A percentile compares a stretch with the other conserved stretches of the same genome.
phyloP scores from a whole-genome alignment of 441 rosid genomes.

The Bocquillonia castaneifolia region DNA sequence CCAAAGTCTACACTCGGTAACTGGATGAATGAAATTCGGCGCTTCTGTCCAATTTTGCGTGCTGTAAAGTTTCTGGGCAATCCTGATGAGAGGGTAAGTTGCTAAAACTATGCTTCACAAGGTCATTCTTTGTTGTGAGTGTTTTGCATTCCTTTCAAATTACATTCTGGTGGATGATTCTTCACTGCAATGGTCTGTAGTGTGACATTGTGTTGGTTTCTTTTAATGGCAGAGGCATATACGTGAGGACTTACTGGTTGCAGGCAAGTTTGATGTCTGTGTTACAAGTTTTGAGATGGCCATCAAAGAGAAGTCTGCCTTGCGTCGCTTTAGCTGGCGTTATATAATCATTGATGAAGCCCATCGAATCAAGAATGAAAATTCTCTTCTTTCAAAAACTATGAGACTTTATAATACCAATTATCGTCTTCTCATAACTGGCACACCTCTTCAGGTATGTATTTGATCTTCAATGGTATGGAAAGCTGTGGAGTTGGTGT shows the following conservation, averaged over 20 bases:
- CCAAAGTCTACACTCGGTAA: slow-evolving; percentile 99
- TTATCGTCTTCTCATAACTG: slow-evolving; percentile 94
- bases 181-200: not conserved
- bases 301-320: slow-evolving; percentile 84
- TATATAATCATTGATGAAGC: slow-evolving; percentile 98
- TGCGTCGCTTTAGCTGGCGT: slow-evolving; percentile 98
- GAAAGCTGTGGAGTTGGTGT: not conserved
- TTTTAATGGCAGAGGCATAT: slow-evolving; percentile 64
- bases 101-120: slow-evolving; percentile 9
- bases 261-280: slow-evolving; percentile 97
- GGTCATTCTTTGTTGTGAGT: not conserved
- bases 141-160: not conserved
- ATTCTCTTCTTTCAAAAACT: slow-evolving; percentile 95
- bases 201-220: slow-evolving; percentile 11
- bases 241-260: slow-evolving; percentile 84
- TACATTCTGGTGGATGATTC: not conserved
- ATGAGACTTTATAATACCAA: slow-evolving; percentile 93
- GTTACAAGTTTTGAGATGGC: slow-evolving; percentile 99
- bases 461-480: slow-evolving; percentile 9
- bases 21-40: slow-evolving; percentile 99
- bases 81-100: slow-evolving; percentile 95
- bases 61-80: slow-evolving; percentile 97
- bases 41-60: slow-evolving; percentile 88
- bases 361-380: slow-evolving; percentile 95
- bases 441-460: slow-evolving; percentile 96